phyloP scores from a whole-genome alignment of 306 rosid species.

The Citrullus mucosospermus region DNA sequence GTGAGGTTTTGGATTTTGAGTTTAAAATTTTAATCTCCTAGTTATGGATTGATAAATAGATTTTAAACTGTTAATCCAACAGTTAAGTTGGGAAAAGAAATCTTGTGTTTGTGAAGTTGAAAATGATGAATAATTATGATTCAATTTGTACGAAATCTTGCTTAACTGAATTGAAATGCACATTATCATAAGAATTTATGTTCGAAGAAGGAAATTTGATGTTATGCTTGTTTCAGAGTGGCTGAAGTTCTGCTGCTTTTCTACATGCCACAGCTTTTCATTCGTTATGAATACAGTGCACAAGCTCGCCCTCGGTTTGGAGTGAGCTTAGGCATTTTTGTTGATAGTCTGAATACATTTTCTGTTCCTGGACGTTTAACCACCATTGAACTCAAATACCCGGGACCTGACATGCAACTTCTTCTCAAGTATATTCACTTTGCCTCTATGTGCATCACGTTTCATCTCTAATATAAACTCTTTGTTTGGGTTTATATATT shows the following conservation, averaged over 20 bases:
- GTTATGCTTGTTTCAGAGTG: not conserved
- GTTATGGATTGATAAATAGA: not conserved
- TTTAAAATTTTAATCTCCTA: not conserved
- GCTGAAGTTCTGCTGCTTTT: not conserved
- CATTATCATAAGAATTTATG: not conserved
- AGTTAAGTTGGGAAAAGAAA: not conserved
- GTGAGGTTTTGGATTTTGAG: conserved; percentile 40
- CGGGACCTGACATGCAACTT: conserved; percentile 93
- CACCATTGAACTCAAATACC: conserved; percentile 61
- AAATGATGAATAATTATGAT: not conserved
- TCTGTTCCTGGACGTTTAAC: conserved; percentile 58
- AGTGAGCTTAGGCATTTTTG: conserved; percentile 74
- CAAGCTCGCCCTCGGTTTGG: conserved; percentile 82
- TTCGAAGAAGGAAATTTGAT: not conserved
- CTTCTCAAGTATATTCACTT: conserved; percentile 56
- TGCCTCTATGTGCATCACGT: not conserved
- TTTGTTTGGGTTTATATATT: not conserved
- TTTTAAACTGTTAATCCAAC: not conserved
- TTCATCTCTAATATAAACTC: not conserved
- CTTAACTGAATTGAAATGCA: not conserved
- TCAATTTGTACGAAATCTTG: not conserved
- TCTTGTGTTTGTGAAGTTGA: not conserved
- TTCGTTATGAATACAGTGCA: conserved; percentile 61
- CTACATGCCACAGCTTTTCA: conserved; percentile 36
- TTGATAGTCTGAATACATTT: conserved; percentile 76